phyloP scores from a whole-genome alignment of 2,329 filamentous ascomycete species.

The Sporothrix dimorphospora region DNA sequence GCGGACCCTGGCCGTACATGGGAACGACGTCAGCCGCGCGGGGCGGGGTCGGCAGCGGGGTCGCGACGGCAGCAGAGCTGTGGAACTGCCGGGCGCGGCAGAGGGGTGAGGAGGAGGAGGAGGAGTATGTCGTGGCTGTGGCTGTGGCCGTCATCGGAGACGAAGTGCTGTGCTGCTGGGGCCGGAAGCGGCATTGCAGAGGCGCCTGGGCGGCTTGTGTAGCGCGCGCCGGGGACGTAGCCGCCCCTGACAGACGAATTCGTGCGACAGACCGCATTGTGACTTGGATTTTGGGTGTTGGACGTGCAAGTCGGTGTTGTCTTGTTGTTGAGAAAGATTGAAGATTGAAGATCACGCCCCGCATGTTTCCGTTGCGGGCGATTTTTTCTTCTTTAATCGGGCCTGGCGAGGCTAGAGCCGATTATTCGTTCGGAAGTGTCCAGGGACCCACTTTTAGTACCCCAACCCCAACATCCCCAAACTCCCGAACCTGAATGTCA shows the following conservation, averaged over 20 bases:
- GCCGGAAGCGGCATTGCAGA: not conserved
- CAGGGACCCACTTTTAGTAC: slow-evolving; percentile 16
- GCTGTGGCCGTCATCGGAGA: not conserved
- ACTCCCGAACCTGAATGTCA: not conserved
- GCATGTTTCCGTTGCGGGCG: slow-evolving; percentile 21
- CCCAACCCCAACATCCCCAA: not conserved
- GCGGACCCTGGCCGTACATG: slow-evolving; percentile 61
- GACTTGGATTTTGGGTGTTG: not conserved
- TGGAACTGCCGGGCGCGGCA: not conserved
- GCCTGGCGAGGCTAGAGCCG: not conserved
- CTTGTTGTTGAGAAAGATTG: not conserved
- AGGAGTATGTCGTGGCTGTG: not conserved
- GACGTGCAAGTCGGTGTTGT: not conserved
- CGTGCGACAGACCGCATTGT: slow-evolving; percentile 21
- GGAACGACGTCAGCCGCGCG: slow-evolving; percentile 53
- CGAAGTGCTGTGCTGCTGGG: not conserved
- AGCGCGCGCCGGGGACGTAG: not conserved
- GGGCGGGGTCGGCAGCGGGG: not conserved
- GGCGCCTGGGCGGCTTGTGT: not conserved
- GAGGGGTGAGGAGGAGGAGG: not conserved
- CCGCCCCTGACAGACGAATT: slow-evolving; percentile 22
- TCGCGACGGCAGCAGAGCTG: not conserved
- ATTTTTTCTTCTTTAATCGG: slow-evolving; percentile 21
- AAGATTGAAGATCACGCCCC: not conserved
- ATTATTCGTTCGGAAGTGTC: not conserved